A percentile compares a stretch with the other conserved stretches of the same genome.
Conservation (phyloP, 2,329 filamentous ascomycete genomes). For the Colletotrichum tanaceti region DNA sequence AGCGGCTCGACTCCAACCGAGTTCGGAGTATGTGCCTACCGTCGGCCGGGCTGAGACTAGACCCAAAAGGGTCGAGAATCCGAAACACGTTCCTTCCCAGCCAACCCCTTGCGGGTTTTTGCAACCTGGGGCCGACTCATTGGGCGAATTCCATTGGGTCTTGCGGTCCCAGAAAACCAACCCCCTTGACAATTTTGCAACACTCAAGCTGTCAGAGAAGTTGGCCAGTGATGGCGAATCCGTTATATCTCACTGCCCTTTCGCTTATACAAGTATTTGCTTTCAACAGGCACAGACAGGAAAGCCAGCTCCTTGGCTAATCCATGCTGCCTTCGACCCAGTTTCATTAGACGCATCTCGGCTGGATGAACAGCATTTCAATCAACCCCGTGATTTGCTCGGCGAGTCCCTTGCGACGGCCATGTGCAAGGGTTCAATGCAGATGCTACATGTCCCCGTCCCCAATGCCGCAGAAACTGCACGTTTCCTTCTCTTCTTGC, state of each 20-base stretch:
- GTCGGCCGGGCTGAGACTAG: slow-evolving; percentile 13
- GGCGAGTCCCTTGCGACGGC: slow-evolving; percentile 1
- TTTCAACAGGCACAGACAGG: not conserved
- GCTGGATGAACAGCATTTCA: not conserved
- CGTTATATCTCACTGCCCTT: slow-evolving; percentile 2
- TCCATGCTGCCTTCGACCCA: not conserved
- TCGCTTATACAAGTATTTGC: too few species aligned
- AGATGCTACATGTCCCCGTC: slow-evolving; percentile 17
- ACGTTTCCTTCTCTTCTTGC: slow-evolving; percentile 26
- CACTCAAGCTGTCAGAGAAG: slow-evolving; percentile 37
- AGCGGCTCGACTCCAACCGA: slow-evolving; percentile 2
- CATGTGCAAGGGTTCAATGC: slow-evolving; percentile 27
- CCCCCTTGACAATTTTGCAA: slow-evolving; percentile 28
- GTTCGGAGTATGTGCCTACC: not conserved
- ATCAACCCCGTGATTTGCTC: not conserved
- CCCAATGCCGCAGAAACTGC: slow-evolving; percentile 20
- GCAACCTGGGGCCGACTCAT: not conserved
- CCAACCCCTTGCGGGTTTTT: slow-evolving; percentile 4
- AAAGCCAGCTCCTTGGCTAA: not conserved
- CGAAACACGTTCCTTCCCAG: slow-evolving; percentile 30
- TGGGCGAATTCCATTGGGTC: slow-evolving; percentile 19
- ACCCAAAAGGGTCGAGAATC: slow-evolving; percentile 9
- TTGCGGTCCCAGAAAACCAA: not conserved
- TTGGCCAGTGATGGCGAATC: slow-evolving; percentile 25
- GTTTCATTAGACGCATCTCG: not conserved